Conservation (phyloP, 2,329 filamentous ascomycete species). For the Botrytis sinoallii region DNA sequence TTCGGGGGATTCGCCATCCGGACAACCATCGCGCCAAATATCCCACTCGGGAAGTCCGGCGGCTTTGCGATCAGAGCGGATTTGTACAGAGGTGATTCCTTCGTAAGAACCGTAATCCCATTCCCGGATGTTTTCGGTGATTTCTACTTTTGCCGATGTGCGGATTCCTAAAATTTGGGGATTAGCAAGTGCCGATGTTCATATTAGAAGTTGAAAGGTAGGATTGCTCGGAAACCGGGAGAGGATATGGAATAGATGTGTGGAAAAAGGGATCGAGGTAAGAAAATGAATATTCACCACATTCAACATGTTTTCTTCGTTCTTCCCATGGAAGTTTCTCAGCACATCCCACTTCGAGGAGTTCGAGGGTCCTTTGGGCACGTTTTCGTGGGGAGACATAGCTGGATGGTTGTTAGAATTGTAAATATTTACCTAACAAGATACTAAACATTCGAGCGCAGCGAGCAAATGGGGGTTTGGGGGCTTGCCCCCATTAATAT, state of each 20-base stretch:
- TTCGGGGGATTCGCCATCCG: slow-evolving; percentile 67
- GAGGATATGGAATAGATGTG: background rate
- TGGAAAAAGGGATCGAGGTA: background rate
- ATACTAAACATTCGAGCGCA: background rate
- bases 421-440: background rate
- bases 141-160: slow-evolving; percentile 60
- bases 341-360: slow-evolving; percentile 71
- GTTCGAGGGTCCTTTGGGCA: slow-evolving; percentile 85
- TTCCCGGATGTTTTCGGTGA: slow-evolving; percentile 65
- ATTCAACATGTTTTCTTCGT: slow-evolving; percentile 42
- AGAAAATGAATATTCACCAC: slow-evolving; percentile 15
- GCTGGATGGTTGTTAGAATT: slow-evolving; percentile 39
- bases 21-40: slow-evolving; percentile 88
- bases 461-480: slow-evolving; percentile 3
- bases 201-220: background rate
- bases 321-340: slow-evolving; percentile 68
- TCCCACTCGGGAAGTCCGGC: slow-evolving; percentile 58
- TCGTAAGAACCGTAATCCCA: slow-evolving; percentile 87
- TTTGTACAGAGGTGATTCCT: slow-evolving; percentile 70
- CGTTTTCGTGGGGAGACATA: slow-evolving; percentile 85
- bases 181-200: background rate
- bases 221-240: too few species aligned
- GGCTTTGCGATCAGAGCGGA: slow-evolving; percentile 54
- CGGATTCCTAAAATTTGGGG: slow-evolving; percentile 35
- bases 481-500: background rate